Conservation (phyloP, 257 asterid species). For the Lycium ferocissimum region DNA sequence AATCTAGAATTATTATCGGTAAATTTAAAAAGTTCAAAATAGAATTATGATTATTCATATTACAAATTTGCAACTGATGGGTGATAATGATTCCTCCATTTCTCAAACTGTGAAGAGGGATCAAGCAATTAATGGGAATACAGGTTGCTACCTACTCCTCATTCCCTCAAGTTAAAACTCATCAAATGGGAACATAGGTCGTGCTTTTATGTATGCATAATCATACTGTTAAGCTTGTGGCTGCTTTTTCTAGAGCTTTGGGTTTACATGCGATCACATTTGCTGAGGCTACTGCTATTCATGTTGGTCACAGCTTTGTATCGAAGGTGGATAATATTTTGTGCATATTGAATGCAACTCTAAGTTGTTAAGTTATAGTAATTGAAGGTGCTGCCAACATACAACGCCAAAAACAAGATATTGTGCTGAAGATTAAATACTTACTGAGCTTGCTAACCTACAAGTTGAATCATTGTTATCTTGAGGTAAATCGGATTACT, state of each 20-base stretch:
- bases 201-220: neutral
- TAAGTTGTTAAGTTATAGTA: neutral
- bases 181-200: neutral
- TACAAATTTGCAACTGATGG: neutral
- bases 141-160: slow-evolving; percentile 3
- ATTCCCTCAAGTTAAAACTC: neutral
- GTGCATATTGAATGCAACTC: neutral
- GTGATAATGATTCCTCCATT: neutral
- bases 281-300: neutral
- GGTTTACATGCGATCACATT: neutral
- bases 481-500: neutral
- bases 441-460: slow-evolving; percentile 15
- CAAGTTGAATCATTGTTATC: slow-evolving; percentile 25
- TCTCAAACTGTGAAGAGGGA: neutral
- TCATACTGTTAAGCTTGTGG: slow-evolving; percentile 6
- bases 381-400: slow-evolving; percentile 8
- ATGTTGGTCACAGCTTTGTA: neutral
- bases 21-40: neutral
- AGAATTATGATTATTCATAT: neutral
- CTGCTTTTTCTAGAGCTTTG: neutral
- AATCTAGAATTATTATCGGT: neutral
- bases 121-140: neutral
- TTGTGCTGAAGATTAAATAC: slow-evolving; percentile 5
- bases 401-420: neutral
- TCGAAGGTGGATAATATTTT: neutral